These are phyloP conservation scores for Didymella exigua DNA, from an alignment of 2,329 filamentous ascomycete genomes.

Conservation along the genomic window DNA sequence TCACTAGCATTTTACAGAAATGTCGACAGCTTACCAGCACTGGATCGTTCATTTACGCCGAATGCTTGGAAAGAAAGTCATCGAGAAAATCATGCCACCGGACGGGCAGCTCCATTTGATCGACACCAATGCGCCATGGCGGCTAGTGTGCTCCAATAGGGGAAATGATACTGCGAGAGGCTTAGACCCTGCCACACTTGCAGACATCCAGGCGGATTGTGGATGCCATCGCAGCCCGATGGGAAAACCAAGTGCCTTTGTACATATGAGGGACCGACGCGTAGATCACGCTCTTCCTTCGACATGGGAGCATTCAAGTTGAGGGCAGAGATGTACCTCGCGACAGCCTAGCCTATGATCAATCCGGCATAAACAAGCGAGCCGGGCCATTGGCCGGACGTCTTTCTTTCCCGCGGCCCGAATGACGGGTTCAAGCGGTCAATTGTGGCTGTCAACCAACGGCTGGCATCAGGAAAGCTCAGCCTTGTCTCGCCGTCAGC, in stretches of 20 bases:
- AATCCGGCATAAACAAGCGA: conserved; percentile 13
- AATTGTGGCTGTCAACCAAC: neutral
- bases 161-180: neutral
- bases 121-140: neutral
- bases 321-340: conserved; percentile 4
- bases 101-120: neutral
- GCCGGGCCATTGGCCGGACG: conserved; percentile 3
- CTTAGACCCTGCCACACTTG: too few relatives aligned
- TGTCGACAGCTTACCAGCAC: too few relatives aligned
- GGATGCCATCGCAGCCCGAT: neutral
- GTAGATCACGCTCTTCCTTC: conserved; percentile 8
- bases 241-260: neutral
- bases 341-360: conserved; percentile 7
- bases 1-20: too few relatives aligned
- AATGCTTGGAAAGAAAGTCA: too few relatives aligned
- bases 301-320: neutral
- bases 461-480: neutral
- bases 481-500: conserved; percentile 3
- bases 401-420: conserved; percentile 6
- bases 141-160: neutral
- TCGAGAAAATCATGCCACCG: neutral
- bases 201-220: neutral
- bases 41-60: neutral
- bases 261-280: neutral
- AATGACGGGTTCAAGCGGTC: conserved; percentile 10